Base-by-base conservation (phyloP, 1,284 basidiomycete species). In the Blastosporella zonata region DNA sequence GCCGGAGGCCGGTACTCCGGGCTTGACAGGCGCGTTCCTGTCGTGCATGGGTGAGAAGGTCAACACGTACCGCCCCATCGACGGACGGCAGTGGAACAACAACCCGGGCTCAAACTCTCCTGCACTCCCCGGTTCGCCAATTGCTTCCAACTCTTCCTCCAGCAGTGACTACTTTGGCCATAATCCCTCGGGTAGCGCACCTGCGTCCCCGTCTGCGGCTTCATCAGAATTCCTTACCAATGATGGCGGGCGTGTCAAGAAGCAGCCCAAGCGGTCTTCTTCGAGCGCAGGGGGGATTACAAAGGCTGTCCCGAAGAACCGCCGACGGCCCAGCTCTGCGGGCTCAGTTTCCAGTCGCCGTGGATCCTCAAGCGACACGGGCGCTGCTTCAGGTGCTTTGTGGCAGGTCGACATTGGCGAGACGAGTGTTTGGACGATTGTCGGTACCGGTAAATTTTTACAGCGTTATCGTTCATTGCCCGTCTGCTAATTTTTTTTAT, bases 391-490 rank as follows among this genome's bases (percentile, higher is more conserved):
- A 2, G 89, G 89, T 46, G 87, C 89, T 13, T 73, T 90, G 20
- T 92, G 90, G 89, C 84, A 87, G 61, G 87, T 91, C 48, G 87
- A 91, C 65, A 89, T 91, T 52, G 88, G 88, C 51, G 90, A 93
- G 69, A 90, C 89, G 33, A 90, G 90, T 63, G 87, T 94, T 31
- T 95, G 93, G 93, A 93, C 91, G 12, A 92, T 95, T 57, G 90
- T 93, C 53, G 90, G 92, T 56, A 92, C 89, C 55, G 87, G 87
- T 89, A 65, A 67, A 74, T 64, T 15, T 37, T 47, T 50, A 44
- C 45, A 31, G 6, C 29, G 3, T 42, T 48, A 47, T 34, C 40
- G n/a, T n/a, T 46, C 42, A 43, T 31, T 33, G 37, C 7, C 18
- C 35, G 47, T 31, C 49, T 46, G 56, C 45, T 59, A 34, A 39